Conservation (phyloP, 2,329 filamentous ascomycete genomes). For the Clarireedia homoeocarpa region DNA sequence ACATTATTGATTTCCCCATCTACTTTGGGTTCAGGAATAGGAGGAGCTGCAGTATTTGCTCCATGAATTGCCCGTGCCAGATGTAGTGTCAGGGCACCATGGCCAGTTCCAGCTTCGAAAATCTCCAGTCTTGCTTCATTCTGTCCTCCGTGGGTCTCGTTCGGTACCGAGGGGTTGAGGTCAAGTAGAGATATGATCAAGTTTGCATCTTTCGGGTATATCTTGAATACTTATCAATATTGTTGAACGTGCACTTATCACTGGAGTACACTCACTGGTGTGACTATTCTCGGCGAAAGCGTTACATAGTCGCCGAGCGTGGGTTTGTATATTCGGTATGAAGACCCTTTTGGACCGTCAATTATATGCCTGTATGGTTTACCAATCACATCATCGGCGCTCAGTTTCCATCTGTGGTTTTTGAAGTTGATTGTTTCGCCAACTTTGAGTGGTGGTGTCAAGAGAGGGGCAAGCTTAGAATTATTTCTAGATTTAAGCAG, state of each 20-base stretch:
- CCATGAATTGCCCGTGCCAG: slow-evolving; percentile 69
- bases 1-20: not conserved
- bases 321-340: slow-evolving; percentile 46
- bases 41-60: slow-evolving; percentile 51
- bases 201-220: slow-evolving; percentile 68
- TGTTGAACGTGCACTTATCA: not conserved
- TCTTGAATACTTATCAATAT: slow-evolving; percentile 33
- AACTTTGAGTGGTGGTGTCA: slow-evolving; percentile 35
- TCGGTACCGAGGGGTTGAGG: slow-evolving; percentile 61
- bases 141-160: not conserved
- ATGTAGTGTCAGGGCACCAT: slow-evolving; percentile 70
- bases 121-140: slow-evolving; percentile 53
- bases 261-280: slow-evolving; percentile 48
- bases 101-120: slow-evolving; percentile 79
- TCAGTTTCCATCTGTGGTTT: slow-evolving; percentile 20
- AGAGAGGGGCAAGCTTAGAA: slow-evolving; percentile 17
- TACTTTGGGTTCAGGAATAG: slow-evolving; percentile 21
- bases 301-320: slow-evolving; percentile 68
- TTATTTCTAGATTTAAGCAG: slow-evolving; percentile 19
- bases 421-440: slow-evolving; percentile 20
- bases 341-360: slow-evolving; percentile 13
- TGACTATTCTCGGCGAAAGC: slow-evolving; percentile 61
- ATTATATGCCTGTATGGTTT: slow-evolving; percentile 18
- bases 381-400: slow-evolving; percentile 33
- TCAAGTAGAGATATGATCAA: slow-evolving; percentile 71